Evolutionary conservation across 2,329 filamentous ascomycete genomes (phyloP), one percentile per base, ranked within the genome.

Genomic region (Dactylonectria macrodidyma): DNA sequence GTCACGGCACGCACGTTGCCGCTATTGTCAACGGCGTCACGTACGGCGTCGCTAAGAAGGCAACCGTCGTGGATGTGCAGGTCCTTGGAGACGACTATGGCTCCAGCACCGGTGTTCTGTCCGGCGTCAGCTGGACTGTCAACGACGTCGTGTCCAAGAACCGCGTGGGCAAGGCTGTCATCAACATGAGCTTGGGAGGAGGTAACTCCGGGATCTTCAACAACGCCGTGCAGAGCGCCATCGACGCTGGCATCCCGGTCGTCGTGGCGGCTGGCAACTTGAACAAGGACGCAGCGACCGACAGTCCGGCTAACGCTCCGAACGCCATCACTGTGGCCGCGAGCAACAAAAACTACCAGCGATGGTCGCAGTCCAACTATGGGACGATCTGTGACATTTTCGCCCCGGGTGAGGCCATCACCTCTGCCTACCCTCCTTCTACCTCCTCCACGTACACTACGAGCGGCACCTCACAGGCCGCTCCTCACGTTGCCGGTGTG

Each of bases 301-400:
- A 22, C 1, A 73, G 67, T 0, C 73, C 74, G 0, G 76, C 59
- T 0, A 76, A 75, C 1, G 59, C 69, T 2, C 70, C 74, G 0
- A 65, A 74, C 2, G 69, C 65, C 7, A 73, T 78, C 26, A 76
- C 76, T 0, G 77, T 77, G 2, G 75, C 75, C 2, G 75, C 70
- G 0, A 71, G 71, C 38, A 81, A 82, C 56, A 71, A 70, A 12
- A 64, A 74, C 22, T 80, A 84, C 51, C 66, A 73, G 47, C 77
- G 78, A 38, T 79, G 84, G 65, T 75, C 71, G 11, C 81, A 76
- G 75, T 86, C 84, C 62, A 87, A 87, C 79, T 87, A 79, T 66
- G 83, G 83, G 0, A 22, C 73, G 1, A 50, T 62, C 10, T 9
- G 10, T 3, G 36, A 38, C 14, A 9, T 38, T 9, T 38, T 38